Evolutionary conservation across 1,139 yeast species (phyloP).

Genomic region (Pichia norvegensis): DNA sequence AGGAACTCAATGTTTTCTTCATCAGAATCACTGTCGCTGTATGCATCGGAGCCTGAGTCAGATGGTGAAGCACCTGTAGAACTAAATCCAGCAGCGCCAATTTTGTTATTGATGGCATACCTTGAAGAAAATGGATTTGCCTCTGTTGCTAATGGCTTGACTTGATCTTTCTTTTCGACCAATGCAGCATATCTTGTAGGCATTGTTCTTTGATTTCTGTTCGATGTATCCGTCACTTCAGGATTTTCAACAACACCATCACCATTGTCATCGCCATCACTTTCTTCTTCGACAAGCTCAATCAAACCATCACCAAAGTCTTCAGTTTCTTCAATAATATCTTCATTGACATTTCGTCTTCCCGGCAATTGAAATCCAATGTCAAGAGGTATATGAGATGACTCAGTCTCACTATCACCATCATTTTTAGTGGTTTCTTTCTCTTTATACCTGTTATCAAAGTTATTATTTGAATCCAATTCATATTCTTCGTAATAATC

Average conservation of each 20-base stretch:
- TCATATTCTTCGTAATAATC: neutral
- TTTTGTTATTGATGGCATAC: neutral
- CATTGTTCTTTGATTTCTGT: slow-evolving; percentile 1
- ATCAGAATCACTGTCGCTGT: slow-evolving; percentile 21
- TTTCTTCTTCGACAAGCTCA: neutral
- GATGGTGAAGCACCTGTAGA: slow-evolving; percentile 14
- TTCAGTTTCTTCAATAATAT: slow-evolving; percentile 24
- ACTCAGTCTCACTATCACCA: neutral
- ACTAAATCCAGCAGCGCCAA: neutral
- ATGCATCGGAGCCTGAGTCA: neutral
- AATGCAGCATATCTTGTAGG: slow-evolving; percentile 14
- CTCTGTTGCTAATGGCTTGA: neutral
- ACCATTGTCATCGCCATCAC: slow-evolving; percentile 10
- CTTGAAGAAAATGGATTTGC: slow-evolving; percentile 3
- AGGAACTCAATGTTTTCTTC: slow-evolving; percentile 28
- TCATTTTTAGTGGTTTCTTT: neutral
- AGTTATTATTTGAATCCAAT: neutral
- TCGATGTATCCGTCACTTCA: neutral
- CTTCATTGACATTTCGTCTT: slow-evolving; percentile 21
- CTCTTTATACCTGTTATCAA: neutral
- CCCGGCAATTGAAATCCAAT: slow-evolving; percentile 9
- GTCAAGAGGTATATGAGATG: slow-evolving; percentile 1
- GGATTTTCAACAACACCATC: slow-evolving; percentile 4
- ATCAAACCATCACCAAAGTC: slow-evolving; percentile 13
- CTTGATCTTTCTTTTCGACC: slow-evolving; percentile 8